Conservation (phyloP, 306 rosid species). For the Vigna mungo region DNA sequence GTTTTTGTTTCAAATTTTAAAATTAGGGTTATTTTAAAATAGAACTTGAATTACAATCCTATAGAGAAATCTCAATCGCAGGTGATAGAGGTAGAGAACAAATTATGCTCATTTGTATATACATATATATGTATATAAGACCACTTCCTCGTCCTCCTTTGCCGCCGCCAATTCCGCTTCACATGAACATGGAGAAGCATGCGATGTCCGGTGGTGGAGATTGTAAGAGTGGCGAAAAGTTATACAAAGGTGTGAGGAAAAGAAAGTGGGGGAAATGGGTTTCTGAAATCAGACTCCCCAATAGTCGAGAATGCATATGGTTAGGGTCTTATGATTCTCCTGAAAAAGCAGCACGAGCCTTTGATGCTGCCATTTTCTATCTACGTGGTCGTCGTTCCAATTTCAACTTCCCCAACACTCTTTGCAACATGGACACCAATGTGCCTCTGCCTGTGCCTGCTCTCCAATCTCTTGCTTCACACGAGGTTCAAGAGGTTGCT, state of each 20-base stretch:
- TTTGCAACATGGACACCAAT: conserved; percentile 41
- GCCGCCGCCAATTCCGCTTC: not conserved
- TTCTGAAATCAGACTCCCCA: conserved; percentile 74
- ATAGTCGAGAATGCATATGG: conserved; percentile 82
- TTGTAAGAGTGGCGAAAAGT: not conserved
- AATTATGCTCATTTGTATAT: too few relatives aligned
- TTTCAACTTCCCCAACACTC: conserved; percentile 68
- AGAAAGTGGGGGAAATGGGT: conserved; percentile 91
- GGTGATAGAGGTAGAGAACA: too few relatives aligned
- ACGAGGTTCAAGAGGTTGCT: conserved; percentile 63
- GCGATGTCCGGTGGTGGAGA: not conserved
- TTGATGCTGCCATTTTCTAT: conserved; percentile 77
- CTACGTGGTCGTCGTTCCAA: conserved; percentile 66
- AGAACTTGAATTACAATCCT: too few relatives aligned
- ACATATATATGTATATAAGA: too few relatives aligned
- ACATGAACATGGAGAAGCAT: not conserved
- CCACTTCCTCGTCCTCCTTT: not conserved
- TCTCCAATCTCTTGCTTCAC: conserved; percentile 43
- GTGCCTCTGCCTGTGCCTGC: not conserved
- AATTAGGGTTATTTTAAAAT: too few relatives aligned
- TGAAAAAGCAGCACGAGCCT: conserved; percentile 77
- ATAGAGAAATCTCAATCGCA: too few relatives aligned
- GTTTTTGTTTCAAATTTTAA: too few relatives aligned
- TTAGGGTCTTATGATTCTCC: conserved; percentile 70
- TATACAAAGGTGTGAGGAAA: conserved; percentile 69